These are phyloP conservation scores for Talaromyces thailandensis DNA, from an alignment of 495 filamentous ascomycete genomes.

Conservation along the genomic window DNA sequence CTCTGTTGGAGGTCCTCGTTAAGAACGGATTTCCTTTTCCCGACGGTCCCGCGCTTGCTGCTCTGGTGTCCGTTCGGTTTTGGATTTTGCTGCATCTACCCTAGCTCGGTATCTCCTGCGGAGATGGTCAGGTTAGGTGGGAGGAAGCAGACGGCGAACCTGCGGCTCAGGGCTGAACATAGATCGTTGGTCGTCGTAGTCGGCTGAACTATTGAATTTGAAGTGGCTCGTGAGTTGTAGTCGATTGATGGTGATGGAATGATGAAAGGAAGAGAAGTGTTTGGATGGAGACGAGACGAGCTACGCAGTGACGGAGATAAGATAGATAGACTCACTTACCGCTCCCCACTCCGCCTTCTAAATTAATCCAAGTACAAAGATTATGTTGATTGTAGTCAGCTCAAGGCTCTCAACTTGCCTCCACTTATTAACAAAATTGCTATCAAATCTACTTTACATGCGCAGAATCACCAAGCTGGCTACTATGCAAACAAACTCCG, in stretches of 20 bases:
- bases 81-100: constrained; percentile 40
- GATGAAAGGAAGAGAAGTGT: not conserved
- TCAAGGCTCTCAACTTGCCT: not conserved
- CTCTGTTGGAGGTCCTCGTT: constrained; percentile 33
- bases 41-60: constrained; percentile 39
- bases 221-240: not conserved
- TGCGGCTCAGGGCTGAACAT: not conserved
- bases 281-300: not conserved
- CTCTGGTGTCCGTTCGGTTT: constrained; percentile 35
- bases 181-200: not conserved
- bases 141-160: constrained; percentile 1
- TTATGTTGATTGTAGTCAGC: not conserved
- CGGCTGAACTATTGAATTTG: not conserved
- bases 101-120: constrained; percentile 10
- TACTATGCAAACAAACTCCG: constrained; percentile 7
- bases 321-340: constrained; percentile 3
- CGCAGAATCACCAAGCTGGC: not conserved
- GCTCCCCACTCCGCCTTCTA: not conserved
- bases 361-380: no score
- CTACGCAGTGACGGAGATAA: constrained; percentile 5
- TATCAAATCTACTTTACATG: not conserved
- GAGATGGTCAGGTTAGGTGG: not conserved
- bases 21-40: constrained; percentile 39
- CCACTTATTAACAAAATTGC: not conserved
- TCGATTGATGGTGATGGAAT: not conserved